Conservation (phyloP, 2,329 filamentous ascomycete genomes). For the Neospermospora avenae region DNA sequence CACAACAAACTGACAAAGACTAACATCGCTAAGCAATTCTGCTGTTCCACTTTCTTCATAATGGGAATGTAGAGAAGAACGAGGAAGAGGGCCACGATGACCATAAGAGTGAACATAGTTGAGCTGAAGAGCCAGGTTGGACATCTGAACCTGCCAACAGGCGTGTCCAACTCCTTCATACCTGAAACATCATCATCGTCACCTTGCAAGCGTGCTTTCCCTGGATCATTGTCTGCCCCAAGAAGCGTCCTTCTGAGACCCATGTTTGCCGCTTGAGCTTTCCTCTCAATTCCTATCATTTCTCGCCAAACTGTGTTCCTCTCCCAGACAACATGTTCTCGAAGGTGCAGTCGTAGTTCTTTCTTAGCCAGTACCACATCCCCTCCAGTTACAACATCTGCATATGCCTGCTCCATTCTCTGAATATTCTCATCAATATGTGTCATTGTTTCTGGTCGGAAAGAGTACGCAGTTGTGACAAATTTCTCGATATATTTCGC, state of each 20-base stretch:
- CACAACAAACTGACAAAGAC: conserved; percentile 91
- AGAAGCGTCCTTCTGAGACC: conserved; percentile 76
- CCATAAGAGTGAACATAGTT: conserved; percentile 73
- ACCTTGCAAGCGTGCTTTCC: conserved; percentile 73
- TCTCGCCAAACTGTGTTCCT: conserved; percentile 98
- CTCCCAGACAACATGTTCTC: conserved; percentile 98
- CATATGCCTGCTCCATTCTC: conserved; percentile 76
- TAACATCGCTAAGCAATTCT: conserved; percentile 92
- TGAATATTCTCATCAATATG: conserved; percentile 68
- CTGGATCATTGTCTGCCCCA: conserved; percentile 66
- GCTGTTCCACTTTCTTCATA: conserved; percentile 83
- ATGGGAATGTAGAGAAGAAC: conserved; percentile 73
- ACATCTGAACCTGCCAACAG: conserved; percentile 70
- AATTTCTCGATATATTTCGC: conserved; percentile 68
- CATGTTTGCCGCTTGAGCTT: conserved; percentile 89
- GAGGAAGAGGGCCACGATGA: conserved; percentile 70
- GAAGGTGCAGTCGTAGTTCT: conserved; percentile 83
- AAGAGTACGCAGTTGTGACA: conserved; percentile 79
- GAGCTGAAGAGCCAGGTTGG: conserved; percentile 82
- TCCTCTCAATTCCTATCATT: conserved; percentile 96
- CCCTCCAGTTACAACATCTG: conserved; percentile 76
- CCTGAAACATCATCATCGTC: conserved; percentile 65
- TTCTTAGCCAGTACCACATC: conserved; percentile 74
- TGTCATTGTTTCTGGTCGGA: conserved; percentile 68
- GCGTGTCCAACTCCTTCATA: conserved; percentile 71